These are phyloP conservation scores for Knoxdaviesia capensis DNA, from an alignment of 2,329 filamentous ascomycete species.

Conservation along the genomic window DNA sequence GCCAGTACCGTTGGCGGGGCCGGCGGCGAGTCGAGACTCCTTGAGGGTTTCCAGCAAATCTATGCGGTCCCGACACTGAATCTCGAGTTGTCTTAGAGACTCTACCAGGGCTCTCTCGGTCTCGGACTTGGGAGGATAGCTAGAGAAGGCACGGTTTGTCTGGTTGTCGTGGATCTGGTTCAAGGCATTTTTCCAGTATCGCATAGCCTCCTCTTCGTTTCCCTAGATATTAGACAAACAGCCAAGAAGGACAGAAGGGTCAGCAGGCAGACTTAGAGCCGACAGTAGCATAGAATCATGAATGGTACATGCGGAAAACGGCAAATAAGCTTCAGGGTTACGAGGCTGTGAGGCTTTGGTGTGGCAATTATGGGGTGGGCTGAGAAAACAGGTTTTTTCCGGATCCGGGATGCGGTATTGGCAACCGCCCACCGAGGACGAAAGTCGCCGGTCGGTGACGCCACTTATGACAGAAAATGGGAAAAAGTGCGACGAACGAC, in stretches of 20 bases:
- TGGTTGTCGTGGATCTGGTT: slow-evolving; percentile 82
- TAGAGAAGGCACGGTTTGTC: slow-evolving; percentile 50
- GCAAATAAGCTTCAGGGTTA: too few relatives aligned
- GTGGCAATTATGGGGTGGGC: too few relatives aligned
- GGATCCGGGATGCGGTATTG: too few relatives aligned
- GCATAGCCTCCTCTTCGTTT: slow-evolving; percentile 75
- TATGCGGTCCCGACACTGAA: slow-evolving; percentile 85
- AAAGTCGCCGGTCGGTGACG: too few relatives aligned
- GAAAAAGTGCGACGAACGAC: background rate
- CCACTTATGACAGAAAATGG: too few relatives aligned
- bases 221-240: slow-evolving; percentile 31
- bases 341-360: too few relatives aligned
- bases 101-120: slow-evolving; percentile 69
- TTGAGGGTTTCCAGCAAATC: slow-evolving; percentile 69
- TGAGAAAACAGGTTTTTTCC: too few relatives aligned
- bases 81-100: slow-evolving; percentile 62
- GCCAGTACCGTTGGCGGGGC: background rate
- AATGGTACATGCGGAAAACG: too few relatives aligned
- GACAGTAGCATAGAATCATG: too few relatives aligned
- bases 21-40: slow-evolving; percentile 29
- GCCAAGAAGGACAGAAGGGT: too few relatives aligned
- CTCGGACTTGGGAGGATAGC: slow-evolving; percentile 52
- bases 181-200: slow-evolving; percentile 76
- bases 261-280: too few relatives aligned
- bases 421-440: too few relatives aligned